A percentile compares a stretch with the other conserved stretches of the same genome.
Conservation (phyloP, 176 grass and related monocot genomes). For the Thalia dealbata region DNA sequence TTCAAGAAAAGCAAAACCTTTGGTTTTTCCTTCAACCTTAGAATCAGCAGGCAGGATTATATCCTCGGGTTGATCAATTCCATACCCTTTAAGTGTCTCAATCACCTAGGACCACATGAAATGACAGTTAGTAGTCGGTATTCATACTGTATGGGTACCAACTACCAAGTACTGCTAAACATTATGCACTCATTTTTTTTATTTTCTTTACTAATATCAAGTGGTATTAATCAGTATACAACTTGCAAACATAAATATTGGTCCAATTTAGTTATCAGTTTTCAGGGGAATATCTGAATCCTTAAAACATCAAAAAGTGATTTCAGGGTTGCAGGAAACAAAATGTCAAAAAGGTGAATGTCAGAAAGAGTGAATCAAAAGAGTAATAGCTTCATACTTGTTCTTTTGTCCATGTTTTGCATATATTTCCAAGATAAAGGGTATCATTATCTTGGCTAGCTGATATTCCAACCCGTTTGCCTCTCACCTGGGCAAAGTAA, state of each 20-base stretch:
- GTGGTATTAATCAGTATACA: too few species aligned
- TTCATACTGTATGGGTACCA: too few species aligned
- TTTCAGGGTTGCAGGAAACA: background rate
- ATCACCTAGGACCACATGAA: conserved; percentile 33
- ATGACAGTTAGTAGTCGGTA: conserved; percentile 5
- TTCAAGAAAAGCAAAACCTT: conserved; percentile 59
- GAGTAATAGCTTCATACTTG: conserved; percentile 30
- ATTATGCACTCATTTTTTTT: too few species aligned
- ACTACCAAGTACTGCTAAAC: too few species aligned
- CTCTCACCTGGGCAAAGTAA: conserved; percentile 60
- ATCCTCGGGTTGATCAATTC: conserved; percentile 42
- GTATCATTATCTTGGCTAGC: conserved; percentile 40
- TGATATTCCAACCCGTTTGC: conserved; percentile 52
- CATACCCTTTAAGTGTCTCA: conserved; percentile 41
- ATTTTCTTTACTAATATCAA: too few species aligned
- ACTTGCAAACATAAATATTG: too few species aligned
- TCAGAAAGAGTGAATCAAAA: background rate
- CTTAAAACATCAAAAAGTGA: background rate
- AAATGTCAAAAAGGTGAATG: conserved; percentile 6
- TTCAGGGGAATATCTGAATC: too few species aligned
- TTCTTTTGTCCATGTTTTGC: conserved; percentile 81
- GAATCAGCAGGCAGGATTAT: conserved; percentile 40
- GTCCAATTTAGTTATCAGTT: too few species aligned
- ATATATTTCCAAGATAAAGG: conserved; percentile 66
- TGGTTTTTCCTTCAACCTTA: conserved; percentile 30